Evolutionary conservation across 164 flowering plant species (phyloP), one percentile per base, ranked within the genome.

Genomic region (Chloranthus sessilifolius): DNA sequence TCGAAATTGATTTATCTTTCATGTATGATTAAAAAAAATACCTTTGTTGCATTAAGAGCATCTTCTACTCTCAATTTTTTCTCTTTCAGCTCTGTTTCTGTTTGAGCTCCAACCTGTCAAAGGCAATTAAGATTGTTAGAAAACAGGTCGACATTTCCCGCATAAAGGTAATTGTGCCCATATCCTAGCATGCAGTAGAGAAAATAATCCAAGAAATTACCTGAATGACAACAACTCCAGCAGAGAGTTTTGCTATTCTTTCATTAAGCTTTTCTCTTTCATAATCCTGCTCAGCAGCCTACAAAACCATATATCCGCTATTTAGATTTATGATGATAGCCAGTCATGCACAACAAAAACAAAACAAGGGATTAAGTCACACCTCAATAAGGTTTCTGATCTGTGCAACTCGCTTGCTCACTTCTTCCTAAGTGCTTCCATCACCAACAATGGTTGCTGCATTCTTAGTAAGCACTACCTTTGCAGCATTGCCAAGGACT

Each of bases 41-140:
- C 98, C 97, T 88, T 92, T 21, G 99, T 88, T 24, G 99, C 99
- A 68, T 92, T 92, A 31, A 88, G 88, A 52, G 99, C 99, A 78
- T 92, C 99, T 65, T 92, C 99, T 24, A 92, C 99, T 65, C 99
- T 83, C 68, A 92, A 58, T 51, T 92, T n/a, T n/a, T 92, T 88
- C 46, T 88, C 99, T 62, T 88, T 92, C 41, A 92, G 69, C 64
- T 92, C 99, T 17, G 97, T 88, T 60, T 92, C 99, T 43, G 99
- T 92, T 73, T 92, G 99, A 12, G 99, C 99, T 49, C 99, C 99
- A 70, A 92, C 96, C 98, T 92, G 62, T 29, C 55, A n/a, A 50
- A 47, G 8, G 29, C 24, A 10, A 49, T 14, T 16, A 36, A 25
- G 12, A 43, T 17, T 30, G 17, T 43, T 19, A 26, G 15, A n/a